phyloP scores from a whole-genome alignment of 108 stramenopile species.

The Skeletonema menzelii region DNA sequence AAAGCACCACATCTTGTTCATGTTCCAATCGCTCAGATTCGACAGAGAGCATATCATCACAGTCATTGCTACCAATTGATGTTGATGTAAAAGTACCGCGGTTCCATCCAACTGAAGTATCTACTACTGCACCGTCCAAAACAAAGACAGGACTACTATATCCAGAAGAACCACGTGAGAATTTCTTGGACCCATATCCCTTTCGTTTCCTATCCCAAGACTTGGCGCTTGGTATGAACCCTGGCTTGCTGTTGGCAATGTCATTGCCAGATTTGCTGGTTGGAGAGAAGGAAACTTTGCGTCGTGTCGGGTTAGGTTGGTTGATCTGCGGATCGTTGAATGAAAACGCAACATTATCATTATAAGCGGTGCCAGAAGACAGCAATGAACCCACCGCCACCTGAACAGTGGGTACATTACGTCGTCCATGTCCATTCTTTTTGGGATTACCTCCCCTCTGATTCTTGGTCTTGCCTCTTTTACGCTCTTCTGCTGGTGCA shows the following conservation, averaged over 20 bases:
- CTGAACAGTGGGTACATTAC: not conserved
- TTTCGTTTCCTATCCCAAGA: not conserved
- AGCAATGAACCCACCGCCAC: not conserved
- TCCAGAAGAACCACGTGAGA: not conserved
- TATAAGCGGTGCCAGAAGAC: not conserved
- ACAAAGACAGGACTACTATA: not conserved
- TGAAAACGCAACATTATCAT: not conserved
- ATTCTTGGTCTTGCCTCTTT: not conserved
- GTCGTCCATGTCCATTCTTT: not conserved
- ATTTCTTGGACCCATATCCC: conserved; percentile 4
- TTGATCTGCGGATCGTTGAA: not conserved
- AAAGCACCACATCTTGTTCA: not conserved
- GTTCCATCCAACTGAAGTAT: not conserved
- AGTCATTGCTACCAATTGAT: not conserved
- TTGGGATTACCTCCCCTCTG: not conserved
- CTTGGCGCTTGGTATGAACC: not conserved
- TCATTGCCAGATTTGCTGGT: not conserved
- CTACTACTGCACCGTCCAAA: not conserved
- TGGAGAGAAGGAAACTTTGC: not conserved
- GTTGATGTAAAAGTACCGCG: not conserved
- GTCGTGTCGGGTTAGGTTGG: not conserved
- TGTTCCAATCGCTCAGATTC: not conserved
- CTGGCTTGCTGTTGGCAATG: not conserved
- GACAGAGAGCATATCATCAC: not conserved
- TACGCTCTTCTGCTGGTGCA: too few species aligned